phyloP scores from a whole-genome alignment of 2,329 filamentous ascomycete species.

The Stachybotrys elegans region DNA sequence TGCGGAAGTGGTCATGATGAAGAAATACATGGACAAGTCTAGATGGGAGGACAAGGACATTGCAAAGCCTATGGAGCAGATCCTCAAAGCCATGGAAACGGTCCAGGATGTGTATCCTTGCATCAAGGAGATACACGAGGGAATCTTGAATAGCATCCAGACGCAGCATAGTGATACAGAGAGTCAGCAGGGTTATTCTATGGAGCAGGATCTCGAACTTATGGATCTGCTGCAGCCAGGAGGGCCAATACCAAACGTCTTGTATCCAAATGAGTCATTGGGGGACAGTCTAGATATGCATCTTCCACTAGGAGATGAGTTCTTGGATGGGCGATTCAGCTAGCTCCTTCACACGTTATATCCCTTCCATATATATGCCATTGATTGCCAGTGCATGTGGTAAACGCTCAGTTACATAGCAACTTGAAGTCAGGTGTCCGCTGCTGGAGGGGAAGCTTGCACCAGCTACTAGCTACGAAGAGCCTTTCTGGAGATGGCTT shows the following conservation, averaged over 20 bases:
- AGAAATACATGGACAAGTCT: slow-evolving; percentile 33
- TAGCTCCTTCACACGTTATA: no score
- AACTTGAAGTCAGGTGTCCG: no score
- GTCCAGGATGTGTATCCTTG: slow-evolving; percentile 46
- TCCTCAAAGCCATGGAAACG: slow-evolving; percentile 44
- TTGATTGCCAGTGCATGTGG: no score
- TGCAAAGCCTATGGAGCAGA: slow-evolving; percentile 41
- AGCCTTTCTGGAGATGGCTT: no score
- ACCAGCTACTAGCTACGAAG: no score
- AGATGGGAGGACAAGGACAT: slow-evolving; percentile 40
- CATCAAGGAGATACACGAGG: slow-evolving; percentile 31
- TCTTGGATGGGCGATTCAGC: neutral
- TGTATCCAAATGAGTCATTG: neutral
- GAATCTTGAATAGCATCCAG: neutral
- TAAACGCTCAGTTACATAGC: no score
- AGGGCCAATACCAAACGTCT: neutral
- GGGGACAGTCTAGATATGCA: neutral
- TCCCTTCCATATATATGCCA: no score
- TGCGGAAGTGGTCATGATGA: slow-evolving; percentile 41
- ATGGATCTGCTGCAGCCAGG: neutral
- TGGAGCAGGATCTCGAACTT: neutral
- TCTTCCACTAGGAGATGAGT: neutral
- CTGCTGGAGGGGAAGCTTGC: no score
- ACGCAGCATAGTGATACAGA: neutral
- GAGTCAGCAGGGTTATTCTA: neutral